Conservation (phyloP, 345 rosid species). For the Eutrema heterophyllum region DNA sequence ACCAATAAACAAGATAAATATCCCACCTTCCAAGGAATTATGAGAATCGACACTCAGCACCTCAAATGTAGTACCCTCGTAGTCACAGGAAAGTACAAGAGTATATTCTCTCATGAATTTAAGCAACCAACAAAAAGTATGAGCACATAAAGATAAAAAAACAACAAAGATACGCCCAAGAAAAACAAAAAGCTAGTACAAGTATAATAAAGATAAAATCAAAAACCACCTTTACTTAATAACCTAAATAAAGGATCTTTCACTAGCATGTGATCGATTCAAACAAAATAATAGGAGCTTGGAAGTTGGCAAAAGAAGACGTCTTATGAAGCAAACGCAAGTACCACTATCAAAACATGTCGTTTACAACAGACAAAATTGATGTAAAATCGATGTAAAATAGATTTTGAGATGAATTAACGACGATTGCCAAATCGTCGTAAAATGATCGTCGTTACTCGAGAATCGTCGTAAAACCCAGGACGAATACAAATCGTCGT, state of each 20-base stretch:
- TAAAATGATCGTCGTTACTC: too few species aligned
- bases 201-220: background rate
- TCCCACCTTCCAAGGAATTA: background rate
- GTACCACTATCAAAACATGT: too few species aligned
- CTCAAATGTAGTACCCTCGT: constrained; percentile 13
- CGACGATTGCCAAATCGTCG: too few species aligned
- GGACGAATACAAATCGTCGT: too few species aligned
- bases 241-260: background rate
- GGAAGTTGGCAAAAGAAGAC: background rate
- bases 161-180: background rate
- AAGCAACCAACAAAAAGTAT: background rate
- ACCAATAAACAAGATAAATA: constrained; percentile 22
- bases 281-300: background rate
- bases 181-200: background rate
- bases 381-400: too few species aligned
- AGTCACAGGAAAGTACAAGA: constrained; percentile 2
- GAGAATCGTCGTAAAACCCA: too few species aligned
- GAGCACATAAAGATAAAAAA: background rate
- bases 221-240: background rate
- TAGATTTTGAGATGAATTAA: too few species aligned
- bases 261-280: background rate
- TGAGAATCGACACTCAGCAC: constrained; percentile 23
- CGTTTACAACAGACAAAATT: too few species aligned
- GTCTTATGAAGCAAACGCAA: too few species aligned
- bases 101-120: background rate